phyloP scores from a whole-genome alignment of 1,284 basidiomycete species.

The Cryptococcus hybrid region DNA sequence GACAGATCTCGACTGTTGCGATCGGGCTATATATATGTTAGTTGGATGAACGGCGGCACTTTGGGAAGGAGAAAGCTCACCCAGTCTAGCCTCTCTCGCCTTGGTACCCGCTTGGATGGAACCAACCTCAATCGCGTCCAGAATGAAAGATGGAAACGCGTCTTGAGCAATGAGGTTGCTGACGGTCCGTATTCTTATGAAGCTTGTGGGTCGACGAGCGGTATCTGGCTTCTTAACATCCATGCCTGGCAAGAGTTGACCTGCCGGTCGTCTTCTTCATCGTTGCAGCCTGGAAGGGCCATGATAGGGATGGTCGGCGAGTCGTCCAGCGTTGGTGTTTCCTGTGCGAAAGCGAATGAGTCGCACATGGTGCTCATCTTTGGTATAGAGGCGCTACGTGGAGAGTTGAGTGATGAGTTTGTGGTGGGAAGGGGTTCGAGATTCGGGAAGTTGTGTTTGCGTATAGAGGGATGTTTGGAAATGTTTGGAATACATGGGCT shows the following conservation, averaged over 20 bases:
- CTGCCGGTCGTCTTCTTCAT: background rate
- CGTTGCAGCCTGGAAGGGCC: background rate
- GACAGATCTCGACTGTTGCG: too few relatives aligned
- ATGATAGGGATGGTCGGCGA: background rate
- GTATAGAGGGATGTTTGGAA: too few relatives aligned
- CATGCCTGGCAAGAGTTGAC: background rate
- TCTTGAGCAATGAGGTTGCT: background rate
- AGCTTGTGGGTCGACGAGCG: too few relatives aligned
- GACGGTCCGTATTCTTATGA: too few relatives aligned
- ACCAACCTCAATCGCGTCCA: background rate
- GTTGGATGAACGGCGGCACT: too few relatives aligned
- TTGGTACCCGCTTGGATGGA: background rate
- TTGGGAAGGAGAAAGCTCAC: background rate
- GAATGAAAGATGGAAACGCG: background rate
- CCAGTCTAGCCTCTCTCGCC: background rate
- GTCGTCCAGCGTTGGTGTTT: background rate
- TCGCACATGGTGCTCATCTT: too few relatives aligned
- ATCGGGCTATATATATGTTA: too few relatives aligned
- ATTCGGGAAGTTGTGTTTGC: too few relatives aligned
- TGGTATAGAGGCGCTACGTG: too few relatives aligned
- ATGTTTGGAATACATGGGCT: too few relatives aligned
- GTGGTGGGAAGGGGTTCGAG: too few relatives aligned
- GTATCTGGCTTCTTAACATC: background rate
- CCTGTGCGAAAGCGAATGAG: background rate
- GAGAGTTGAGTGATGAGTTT: too few relatives aligned